Evolutionary conservation across 2,329 filamentous ascomycete species (phyloP), one percentile per base, ranked within the genome.

Genomic region (Penicillium hesseltinei): DNA sequence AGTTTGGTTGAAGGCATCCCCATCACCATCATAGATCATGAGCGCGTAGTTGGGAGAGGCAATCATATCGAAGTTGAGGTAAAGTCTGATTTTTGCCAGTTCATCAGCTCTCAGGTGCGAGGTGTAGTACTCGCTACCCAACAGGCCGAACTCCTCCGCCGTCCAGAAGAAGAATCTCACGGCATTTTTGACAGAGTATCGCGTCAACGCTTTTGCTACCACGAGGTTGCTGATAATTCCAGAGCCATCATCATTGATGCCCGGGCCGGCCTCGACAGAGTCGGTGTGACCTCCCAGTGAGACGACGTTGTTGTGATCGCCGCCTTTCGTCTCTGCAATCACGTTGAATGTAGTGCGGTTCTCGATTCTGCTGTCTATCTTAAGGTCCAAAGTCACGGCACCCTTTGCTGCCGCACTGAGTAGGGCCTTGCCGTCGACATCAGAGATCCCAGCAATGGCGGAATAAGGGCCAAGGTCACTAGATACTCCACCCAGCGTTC

Each of bases 201-300:
- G 81, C 80, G 84, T 63, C 79, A 92, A 59, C 78, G 81, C 80
- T 27, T 81, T 79, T 10, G 85, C 85, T 31, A 86, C 77, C 51
- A 84, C 83, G 9, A 88, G 77, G 50, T 86, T 77, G 25, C 80
- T 80, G 60, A 86, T 81, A 35, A 82, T 85, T 54, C 89, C 89
- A 3, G 86, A 87, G 46, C 89, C 89, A 66, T 92, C 88, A 65
- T 92, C 89, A 71, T 92, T 92, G 79, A 92, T 91, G 21, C 89
- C 89, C 2, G 85, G 85, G 0, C 85, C 85, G 3, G 78, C 81
- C 29, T 78, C 77, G 21, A 88, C 85, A 7, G 81, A 84, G 72
- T 88, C 85, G 19, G 80, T 81, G 71, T 88, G 85, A 3, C 80
- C 84, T 42, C 84, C 84, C 15, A 87, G 71, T 49, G 83, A 80